These are phyloP conservation scores for Lachancea fermentati DNA, from an alignment of 805 yeast genomes.

Conservation along the genomic window DNA sequence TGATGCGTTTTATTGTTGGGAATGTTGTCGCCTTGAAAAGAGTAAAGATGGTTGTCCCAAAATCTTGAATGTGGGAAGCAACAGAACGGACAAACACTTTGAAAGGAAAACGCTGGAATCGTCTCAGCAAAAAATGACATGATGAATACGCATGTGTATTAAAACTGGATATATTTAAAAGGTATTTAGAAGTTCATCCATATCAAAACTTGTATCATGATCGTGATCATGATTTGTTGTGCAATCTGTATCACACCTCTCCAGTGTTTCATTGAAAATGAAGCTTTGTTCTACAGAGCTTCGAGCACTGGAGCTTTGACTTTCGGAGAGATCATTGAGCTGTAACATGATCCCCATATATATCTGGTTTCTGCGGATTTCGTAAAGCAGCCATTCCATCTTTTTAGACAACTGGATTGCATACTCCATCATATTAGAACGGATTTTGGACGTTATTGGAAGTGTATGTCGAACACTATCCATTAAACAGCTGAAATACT, in stretches of 20 bases:
- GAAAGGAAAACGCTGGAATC: constrained; percentile 28
- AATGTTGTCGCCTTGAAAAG: constrained; percentile 73
- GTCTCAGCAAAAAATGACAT: not conserved
- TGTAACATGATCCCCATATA: constrained; percentile 2
- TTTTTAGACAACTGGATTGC: constrained; percentile 45
- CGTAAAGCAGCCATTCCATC: constrained; percentile 54
- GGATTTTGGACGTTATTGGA: constrained; percentile 51
- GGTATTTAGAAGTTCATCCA: not conserved
- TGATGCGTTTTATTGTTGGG: constrained; percentile 79
- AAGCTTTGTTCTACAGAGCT: constrained; percentile 18
- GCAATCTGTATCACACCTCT: constrained; percentile 8
- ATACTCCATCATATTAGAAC: constrained; percentile 42
- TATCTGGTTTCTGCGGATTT: constrained; percentile 38
- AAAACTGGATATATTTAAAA: not conserved
- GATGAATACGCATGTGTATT: not conserved
- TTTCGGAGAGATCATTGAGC: no score
- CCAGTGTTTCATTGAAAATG: constrained; percentile 18
- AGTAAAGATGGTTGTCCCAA: constrained; percentile 93
- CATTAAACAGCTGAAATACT: constrained; percentile 33
- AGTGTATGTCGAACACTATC: constrained; percentile 41
- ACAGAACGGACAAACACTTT: constrained; percentile 58
- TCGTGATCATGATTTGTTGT: not conserved
- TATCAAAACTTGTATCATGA: not conserved
- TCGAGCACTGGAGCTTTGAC: constrained; percentile 1
- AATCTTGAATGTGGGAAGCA: constrained; percentile 74